Conservation (phyloP, 208 protist genomes). For the Trypanosoma boissoni region DNA sequence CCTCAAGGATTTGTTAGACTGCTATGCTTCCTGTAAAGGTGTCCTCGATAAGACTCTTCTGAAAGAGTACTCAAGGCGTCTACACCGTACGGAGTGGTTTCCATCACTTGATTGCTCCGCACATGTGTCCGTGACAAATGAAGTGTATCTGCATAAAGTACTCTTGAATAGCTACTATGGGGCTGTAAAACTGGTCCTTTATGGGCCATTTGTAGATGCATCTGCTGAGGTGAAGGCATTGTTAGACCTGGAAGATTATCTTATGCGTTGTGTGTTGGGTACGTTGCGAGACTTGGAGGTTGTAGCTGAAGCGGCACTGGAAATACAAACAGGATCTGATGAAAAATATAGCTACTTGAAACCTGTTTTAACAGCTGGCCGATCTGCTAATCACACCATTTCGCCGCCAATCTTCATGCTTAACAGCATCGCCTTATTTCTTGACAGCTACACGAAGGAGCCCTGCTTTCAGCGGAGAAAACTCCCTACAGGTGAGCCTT, state of each 20-base stretch:
- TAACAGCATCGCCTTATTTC: slow-evolving; percentile 75
- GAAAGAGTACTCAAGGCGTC: slow-evolving; percentile 33
- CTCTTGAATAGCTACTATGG: slow-evolving; percentile 78
- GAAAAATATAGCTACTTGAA: slow-evolving; percentile 1
- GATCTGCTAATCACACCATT: slow-evolving; percentile 8
- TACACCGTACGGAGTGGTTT: slow-evolving; percentile 69
- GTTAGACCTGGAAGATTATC: slow-evolving; percentile 56
- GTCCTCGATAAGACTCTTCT: slow-evolving; percentile 41
- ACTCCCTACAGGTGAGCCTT: slow-evolving; percentile 4
- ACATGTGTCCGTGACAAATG: slow-evolving; percentile 74
- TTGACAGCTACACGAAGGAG: slow-evolving; percentile 69
- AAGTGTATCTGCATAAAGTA: slow-evolving; percentile 79
- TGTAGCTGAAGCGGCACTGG: slow-evolving; percentile 51
- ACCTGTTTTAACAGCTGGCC: neutral
- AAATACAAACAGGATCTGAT: slow-evolving; percentile 39
- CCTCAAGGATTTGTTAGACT: slow-evolving; percentile 62
- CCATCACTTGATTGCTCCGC: slow-evolving; percentile 69
- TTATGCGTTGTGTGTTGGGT: slow-evolving; percentile 60
- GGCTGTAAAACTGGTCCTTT: slow-evolving; percentile 63
- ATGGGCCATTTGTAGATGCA: slow-evolving; percentile 40
- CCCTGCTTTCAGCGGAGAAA: slow-evolving; percentile 52
- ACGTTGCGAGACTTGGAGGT: slow-evolving; percentile 61
- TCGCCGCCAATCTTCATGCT: slow-evolving; percentile 71
- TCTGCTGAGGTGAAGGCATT: slow-evolving; percentile 47
- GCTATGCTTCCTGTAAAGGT: slow-evolving; percentile 57